Conservation (phyloP, 2,329 filamentous ascomycete genomes). For the Scedosporium apiospermum region DNA sequence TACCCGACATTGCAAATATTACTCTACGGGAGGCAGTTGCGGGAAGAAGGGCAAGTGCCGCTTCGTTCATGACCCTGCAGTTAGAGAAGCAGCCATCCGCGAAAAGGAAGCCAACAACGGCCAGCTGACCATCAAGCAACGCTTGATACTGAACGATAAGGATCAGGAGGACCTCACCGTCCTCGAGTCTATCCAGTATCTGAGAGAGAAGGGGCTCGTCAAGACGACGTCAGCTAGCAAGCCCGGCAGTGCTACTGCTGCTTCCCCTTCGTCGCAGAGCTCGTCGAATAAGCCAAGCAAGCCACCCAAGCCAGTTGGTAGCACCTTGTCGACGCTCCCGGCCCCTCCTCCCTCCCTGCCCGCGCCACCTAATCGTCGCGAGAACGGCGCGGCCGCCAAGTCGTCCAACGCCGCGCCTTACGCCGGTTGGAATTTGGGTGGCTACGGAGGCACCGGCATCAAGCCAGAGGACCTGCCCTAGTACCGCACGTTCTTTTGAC, state of each 20-base stretch:
- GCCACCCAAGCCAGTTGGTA: slow-evolving; percentile 9
- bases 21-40: slow-evolving; percentile 57
- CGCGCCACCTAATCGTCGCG: slow-evolving; percentile 16
- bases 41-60: slow-evolving; percentile 69
- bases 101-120: slow-evolving; percentile 57
- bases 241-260: slow-evolving; percentile 4
- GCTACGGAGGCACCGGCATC: slow-evolving; percentile 29
- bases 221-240: slow-evolving; percentile 16
- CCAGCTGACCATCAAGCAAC: slow-evolving; percentile 56
- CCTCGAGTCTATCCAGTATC: slow-evolving; percentile 55
- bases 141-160: slow-evolving; percentile 57
- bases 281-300: slow-evolving; percentile 9
- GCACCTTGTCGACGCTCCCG: slow-evolving; percentile 22
- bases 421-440: slow-evolving; percentile 26
- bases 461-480: slow-evolving; percentile 21
- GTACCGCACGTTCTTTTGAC: slow-evolving; percentile 12
- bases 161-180: slow-evolving; percentile 59
- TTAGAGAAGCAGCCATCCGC: slow-evolving; percentile 52
- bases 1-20: slow-evolving; percentile 61
- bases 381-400: slow-evolving; percentile 2
- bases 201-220: slow-evolving; percentile 50
- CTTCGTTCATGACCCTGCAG: slow-evolving; percentile 57
- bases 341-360: slow-evolving; percentile 28
- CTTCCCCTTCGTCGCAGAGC: background rate
- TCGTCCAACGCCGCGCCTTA: slow-evolving; percentile 13